Percentiles rank a stretch among this genome's conserved stretches.
These are phyloP conservation scores for Boletus vinaceobasis DNA, from an alignment of 768 basidiomycete species.

Conservation along the genomic window DNA sequence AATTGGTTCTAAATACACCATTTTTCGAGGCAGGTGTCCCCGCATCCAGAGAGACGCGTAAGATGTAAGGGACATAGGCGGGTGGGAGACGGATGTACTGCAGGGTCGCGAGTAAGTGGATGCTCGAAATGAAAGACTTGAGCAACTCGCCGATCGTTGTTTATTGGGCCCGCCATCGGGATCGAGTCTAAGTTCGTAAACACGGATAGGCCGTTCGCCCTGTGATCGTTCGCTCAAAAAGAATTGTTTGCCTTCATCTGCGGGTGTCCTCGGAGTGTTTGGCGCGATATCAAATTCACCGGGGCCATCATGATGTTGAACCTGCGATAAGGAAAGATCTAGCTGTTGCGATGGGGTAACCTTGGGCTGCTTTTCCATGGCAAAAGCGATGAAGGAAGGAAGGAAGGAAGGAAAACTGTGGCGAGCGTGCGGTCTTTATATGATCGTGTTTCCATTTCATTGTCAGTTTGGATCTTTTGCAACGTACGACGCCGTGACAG, in stretches of 20 bases:
- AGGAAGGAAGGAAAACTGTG: neutral
- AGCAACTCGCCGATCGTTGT: constrained; percentile 67
- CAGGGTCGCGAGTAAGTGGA: constrained; percentile 10
- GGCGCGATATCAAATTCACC: constrained; percentile 17
- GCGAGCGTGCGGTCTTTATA: constrained; percentile 13
- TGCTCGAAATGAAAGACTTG: neutral
- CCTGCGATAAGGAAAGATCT: constrained; percentile 17
- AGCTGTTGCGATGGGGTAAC: neutral
- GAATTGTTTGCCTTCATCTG: constrained; percentile 89
- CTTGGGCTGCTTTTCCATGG: constrained; percentile 14
- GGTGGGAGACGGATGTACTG: constrained; percentile 97
- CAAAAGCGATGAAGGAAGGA: neutral
- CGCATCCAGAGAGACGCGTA: constrained; percentile 88
- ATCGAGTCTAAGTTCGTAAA: constrained; percentile 85
- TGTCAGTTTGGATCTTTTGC: neutral
- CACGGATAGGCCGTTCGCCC: constrained; percentile 66
- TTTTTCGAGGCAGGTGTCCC: constrained; percentile 89
- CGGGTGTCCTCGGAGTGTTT: constrained; percentile 80
- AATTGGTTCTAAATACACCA: constrained; percentile 94
- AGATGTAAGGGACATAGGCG: constrained; percentile 80
- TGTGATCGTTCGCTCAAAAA: constrained; percentile 56
- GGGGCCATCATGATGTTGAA: neutral
- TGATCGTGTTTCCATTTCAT: constrained; percentile 8
- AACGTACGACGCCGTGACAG: constrained; percentile 7
- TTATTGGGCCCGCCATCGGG: constrained; percentile 88